Base-by-base conservation (phyloP, 2,329 filamentous ascomycete species). In the Fusarium pilosicola region DNA sequence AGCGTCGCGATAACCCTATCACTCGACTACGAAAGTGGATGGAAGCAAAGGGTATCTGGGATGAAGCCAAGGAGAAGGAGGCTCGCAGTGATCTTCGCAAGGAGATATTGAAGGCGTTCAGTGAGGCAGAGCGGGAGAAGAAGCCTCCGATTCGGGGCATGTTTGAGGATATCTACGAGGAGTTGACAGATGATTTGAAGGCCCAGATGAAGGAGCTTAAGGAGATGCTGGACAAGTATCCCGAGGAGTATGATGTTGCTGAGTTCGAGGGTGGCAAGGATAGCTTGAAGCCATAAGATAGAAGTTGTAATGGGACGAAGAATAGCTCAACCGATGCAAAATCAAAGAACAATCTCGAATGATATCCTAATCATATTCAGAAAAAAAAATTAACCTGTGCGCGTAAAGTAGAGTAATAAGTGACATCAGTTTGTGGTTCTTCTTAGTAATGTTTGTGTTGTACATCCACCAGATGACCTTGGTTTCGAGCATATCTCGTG, bases 161-260 rank as follows among this genome's bases (percentile, higher is more conserved):
- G 85, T 98, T 98, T 81, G 91, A 93, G 75, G 96, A 96, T 81
- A 89, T 98, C 4, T 99, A 98, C 82, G 94, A 96, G 81, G 89
- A 94, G 51, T 77, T 98, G 76, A 98, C 95, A 0, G 91, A 93
- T 52, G 95, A 97, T 77, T 86, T 93, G 69, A 88, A 86, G 80
- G 87, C 84, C 46, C 96, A 99, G 86, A 95, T 85, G 81, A 70
- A 71, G 36, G 89, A 95, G 83, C 85, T 98, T 78, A 93, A 86
- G 79, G 88, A 89, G n/a, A 88, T 97, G 58, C 80, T 99, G 57
- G 90, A 96, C 76, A 91, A 88, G 76, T 99, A 98, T 84, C 95
- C 96, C 0, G 91, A 93, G 41, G 96, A 99, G 85, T 99, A 99
- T 82, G 95, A 98, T 82, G 80, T 96, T 54, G 87, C 86, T 22